Conservation (phyloP, 768 basidiomycete genomes). For the Termitomyces titanicus region DNA sequence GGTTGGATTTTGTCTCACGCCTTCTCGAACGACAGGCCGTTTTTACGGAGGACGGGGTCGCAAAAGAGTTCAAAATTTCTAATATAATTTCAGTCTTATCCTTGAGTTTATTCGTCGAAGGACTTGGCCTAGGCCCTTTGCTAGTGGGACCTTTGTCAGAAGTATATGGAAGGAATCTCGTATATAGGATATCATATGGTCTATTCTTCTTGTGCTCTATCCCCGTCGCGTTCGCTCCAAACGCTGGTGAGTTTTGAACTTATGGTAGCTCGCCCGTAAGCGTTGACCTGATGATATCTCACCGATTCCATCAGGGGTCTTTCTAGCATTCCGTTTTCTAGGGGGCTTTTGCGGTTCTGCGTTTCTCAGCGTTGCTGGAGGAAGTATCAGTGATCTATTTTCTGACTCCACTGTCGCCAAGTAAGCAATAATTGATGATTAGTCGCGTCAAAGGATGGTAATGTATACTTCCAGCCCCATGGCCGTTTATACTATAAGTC, state of each 20-base stretch:
- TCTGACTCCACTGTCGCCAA: slow-evolving; percentile 53
- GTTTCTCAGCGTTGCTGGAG: slow-evolving; percentile 55
- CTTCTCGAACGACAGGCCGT: slow-evolving; percentile 37
- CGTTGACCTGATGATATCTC: background rate
- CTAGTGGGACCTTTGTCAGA: slow-evolving; percentile 54
- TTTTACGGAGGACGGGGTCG: slow-evolving; percentile 59
- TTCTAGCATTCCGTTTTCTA: slow-evolving; percentile 55
- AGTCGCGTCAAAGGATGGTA: background rate
- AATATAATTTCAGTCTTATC: slow-evolving; percentile 47
- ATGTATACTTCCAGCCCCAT: slow-evolving; percentile 30
- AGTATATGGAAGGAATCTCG: slow-evolving; percentile 59
- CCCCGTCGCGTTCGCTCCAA: slow-evolving; percentile 70
- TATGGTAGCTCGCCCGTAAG: background rate
- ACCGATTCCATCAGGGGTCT: slow-evolving; percentile 39
- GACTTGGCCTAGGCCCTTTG: slow-evolving; percentile 51
- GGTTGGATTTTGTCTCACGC: background rate
- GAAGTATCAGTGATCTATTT: slow-evolving; percentile 54
- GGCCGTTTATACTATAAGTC: slow-evolving; percentile 55
- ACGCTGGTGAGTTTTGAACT: slow-evolving; percentile 43
- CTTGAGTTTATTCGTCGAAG: slow-evolving; percentile 57
- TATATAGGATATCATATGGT: slow-evolving; percentile 60
- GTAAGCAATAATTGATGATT: slow-evolving; percentile 31
- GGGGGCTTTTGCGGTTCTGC: slow-evolving; percentile 55
- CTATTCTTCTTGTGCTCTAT: slow-evolving; percentile 63
- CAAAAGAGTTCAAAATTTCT: slow-evolving; percentile 43